These are phyloP conservation scores for Microbotryum violaceum DNA, from an alignment of 1,284 basidiomycete genomes.

Conservation along the genomic window DNA sequence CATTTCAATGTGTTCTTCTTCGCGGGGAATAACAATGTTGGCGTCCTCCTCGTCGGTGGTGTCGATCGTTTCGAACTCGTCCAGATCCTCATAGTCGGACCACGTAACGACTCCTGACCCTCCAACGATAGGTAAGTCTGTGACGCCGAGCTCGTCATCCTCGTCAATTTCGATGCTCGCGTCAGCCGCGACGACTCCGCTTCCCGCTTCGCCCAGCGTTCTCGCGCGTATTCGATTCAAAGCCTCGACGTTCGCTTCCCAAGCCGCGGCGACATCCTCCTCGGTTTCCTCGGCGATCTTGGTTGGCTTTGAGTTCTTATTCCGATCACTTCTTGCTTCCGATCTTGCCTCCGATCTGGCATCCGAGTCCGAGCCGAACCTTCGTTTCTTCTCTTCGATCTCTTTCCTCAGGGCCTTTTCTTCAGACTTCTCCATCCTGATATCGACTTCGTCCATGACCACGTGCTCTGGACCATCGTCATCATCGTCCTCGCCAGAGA, in stretches of 20 bases:
- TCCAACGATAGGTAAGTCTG: constrained; percentile 25
- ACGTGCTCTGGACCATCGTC: background rate
- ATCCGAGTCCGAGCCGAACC: background rate
- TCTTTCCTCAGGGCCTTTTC: constrained; percentile 29
- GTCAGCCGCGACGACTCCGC: too few species aligned
- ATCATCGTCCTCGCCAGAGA: background rate
- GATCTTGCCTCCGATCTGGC: background rate
- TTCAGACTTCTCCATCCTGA: constrained; percentile 20
- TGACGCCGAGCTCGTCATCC: constrained; percentile 18
- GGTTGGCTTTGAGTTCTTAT: constrained; percentile 1
- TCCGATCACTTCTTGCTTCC: background rate
- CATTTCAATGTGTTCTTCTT: constrained; percentile 16
- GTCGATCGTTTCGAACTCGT: constrained; percentile 17
- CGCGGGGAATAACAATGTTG: background rate
- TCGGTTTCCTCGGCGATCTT: constrained; percentile 6
- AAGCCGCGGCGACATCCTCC: constrained; percentile 6
- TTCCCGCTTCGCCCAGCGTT: background rate
- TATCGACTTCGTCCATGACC: constrained; percentile 17
- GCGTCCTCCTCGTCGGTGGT: constrained; percentile 3
- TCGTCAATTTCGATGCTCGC: constrained; percentile 6
- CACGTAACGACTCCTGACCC: constrained; percentile 29
- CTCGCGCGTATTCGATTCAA: constrained; percentile 10
- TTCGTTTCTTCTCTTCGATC: constrained; percentile 8
- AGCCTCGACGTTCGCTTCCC: constrained; percentile 16
- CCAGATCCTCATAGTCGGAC: constrained; percentile 25